Percentiles rank a stretch among this genome's conserved stretches.
Evolutionary conservation across 208 protist genomes (phyloP).

Genomic region (Leishmania major): DNA sequence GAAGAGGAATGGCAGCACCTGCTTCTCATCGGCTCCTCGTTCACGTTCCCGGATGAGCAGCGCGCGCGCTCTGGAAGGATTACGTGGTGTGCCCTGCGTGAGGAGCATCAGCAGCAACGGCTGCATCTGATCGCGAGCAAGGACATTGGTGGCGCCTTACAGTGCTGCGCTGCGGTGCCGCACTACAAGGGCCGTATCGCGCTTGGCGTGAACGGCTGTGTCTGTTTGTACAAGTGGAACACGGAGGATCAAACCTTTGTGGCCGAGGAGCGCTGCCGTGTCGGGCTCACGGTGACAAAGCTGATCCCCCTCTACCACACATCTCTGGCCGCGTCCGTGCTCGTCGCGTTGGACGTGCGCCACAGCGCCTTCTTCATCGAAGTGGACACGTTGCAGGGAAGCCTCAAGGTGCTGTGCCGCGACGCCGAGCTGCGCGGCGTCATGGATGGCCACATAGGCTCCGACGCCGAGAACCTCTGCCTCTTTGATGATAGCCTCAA

Average conservation of each 20-base stretch:
- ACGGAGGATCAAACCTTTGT: constrained; percentile 66
- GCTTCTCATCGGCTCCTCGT: constrained; percentile 74
- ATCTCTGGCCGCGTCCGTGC: constrained; percentile 12
- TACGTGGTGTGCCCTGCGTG: constrained; percentile 44
- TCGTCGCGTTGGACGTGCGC: constrained; percentile 74
- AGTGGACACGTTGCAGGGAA: constrained; percentile 76
- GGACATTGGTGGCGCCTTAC: constrained; percentile 72
- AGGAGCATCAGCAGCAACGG: constrained; percentile 10
- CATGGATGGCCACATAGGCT: constrained; percentile 51
- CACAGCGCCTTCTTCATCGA: constrained; percentile 67
- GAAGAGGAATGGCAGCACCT: constrained; percentile 20
- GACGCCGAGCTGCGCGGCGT: constrained; percentile 60
- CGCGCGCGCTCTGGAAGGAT: constrained; percentile 60
- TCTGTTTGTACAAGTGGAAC: constrained; percentile 72
- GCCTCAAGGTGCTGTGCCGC: constrained; percentile 49
- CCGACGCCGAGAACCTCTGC: constrained; percentile 31
- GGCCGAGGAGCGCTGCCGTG: constrained; percentile 59
- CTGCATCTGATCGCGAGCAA: constrained; percentile 36
- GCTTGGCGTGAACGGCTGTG: constrained; percentile 77
- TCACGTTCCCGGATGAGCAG: constrained; percentile 82
- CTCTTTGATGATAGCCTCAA: constrained; percentile 79
- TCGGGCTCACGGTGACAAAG: constrained; percentile 64
- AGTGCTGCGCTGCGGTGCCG: constrained; percentile 81
- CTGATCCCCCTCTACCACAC: constrained; percentile 55
- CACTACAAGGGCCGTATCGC: constrained; percentile 69